Base-by-base conservation (phyloP, 768 basidiomycete species). In the Mycena albidolilacea region DNA sequence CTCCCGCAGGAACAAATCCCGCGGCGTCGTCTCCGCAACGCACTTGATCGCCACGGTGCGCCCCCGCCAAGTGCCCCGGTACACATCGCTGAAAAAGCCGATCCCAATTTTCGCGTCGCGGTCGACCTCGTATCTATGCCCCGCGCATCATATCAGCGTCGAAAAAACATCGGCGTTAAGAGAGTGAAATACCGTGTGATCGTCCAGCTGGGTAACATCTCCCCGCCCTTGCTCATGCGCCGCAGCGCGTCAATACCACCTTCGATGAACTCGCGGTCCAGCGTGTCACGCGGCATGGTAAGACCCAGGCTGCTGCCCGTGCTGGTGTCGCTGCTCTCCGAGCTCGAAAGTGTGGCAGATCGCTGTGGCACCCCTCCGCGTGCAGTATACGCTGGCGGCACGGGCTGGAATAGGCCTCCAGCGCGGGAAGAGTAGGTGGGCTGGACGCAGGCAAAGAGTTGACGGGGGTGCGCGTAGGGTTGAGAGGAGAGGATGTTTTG, bases 81-180 rank as follows among this genome's bases (percentile, higher is more conserved):
- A 95, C 9, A 96, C 93, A 66, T 92, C 89, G n/a, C 92, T 92
- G 82, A 95, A 94, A 82, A 89, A 91, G 0, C 95, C 94, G 19
- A 90, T 77, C 7, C 94, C 92, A 72, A 96, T 90, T 78, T 90
- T 89, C 67, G 85, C 82, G 48, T 91, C 91, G 3, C 90, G 88
- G 68, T 92, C 91, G 48, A 96, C 88, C 81, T 97, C 95, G 77
- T 93, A 94, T 62, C 90, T 90, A 66, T 65, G 72, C 9, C 3
- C 65, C 21, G 75, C 66, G 41, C 52, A 48, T 71, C 39, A 60
- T 37, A 48, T 71, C 39, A 60, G 37, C 15, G 41, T 2, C 54
- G 30, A 57, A 12, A 21, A 52, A 12, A 30, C 30, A 19, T 30
- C 2, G 23, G 23, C 11, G 15, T 50, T n/a, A 7, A 21, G 7